A percentile compares a stretch with the other conserved stretches of the same genome.
Conservation (phyloP, 2,329 filamentous ascomycete genomes). For the Trichophyton mentagrophytes region DNA sequence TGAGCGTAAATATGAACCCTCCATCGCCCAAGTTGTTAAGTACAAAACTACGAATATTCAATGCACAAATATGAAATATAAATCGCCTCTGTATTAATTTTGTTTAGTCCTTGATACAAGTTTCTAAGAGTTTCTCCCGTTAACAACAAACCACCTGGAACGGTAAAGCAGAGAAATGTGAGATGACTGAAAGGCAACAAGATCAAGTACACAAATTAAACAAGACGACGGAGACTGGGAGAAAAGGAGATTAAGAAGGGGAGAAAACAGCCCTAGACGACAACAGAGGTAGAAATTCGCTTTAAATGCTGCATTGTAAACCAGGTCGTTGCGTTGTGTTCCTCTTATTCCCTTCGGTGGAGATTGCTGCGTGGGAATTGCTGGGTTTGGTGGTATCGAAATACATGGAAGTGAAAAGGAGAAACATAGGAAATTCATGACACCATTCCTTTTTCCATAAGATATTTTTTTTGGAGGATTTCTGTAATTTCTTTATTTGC, state of each 20-base stretch:
- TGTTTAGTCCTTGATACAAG: slow-evolving; percentile 1
- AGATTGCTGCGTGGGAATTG: background rate
- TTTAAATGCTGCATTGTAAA: background rate
- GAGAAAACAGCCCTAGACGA: background rate
- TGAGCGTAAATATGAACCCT: too few relatives aligned
- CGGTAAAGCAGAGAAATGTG: background rate
- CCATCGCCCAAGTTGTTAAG: too few relatives aligned
- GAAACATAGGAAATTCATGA: slow-evolving; percentile 5
- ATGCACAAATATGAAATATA: background rate
- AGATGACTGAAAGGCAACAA: background rate
- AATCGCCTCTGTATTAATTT: slow-evolving; percentile 1
- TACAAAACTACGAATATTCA: too few relatives aligned
- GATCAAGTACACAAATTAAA: background rate
- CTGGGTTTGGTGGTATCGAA: background rate
- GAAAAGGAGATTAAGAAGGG: background rate
- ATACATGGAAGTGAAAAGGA: background rate
- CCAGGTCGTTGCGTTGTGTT: background rate
- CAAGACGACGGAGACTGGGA: background rate
- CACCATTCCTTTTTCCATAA: slow-evolving; percentile 5
- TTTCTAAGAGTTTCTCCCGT: background rate
- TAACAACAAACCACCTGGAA: background rate
- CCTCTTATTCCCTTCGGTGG: background rate
- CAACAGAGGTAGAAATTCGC: background rate
- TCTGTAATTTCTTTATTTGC: background rate
- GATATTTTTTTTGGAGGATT: background rate